phyloP scores from a whole-genome alignment of 179 eudicot species.

The Silene vulgaris region DNA sequence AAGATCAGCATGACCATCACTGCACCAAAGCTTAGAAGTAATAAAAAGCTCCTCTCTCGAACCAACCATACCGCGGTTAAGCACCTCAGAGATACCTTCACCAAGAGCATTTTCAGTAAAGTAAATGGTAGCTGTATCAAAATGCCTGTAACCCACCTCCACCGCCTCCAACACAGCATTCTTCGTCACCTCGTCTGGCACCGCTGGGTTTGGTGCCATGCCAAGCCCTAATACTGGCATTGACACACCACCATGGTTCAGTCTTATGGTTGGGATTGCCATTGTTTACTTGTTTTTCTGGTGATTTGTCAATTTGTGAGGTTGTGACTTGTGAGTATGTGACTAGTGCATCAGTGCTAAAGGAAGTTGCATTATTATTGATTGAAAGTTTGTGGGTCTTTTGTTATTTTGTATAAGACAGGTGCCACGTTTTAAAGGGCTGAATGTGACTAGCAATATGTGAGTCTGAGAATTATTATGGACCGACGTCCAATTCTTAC shows the following conservation, averaged over 20 bases:
- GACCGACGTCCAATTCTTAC: slow-evolving; percentile 5
- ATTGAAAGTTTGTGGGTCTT: slow-evolving; percentile 15
- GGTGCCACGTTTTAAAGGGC: slow-evolving; percentile 9
- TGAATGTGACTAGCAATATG: slow-evolving; percentile 16
- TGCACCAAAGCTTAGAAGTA: slow-evolving; percentile 41
- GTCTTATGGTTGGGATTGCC: slow-evolving; percentile 28
- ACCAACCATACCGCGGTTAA: slow-evolving; percentile 26
- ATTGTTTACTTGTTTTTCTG: neutral
- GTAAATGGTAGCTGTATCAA: slow-evolving; percentile 39
- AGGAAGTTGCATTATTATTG: neutral
- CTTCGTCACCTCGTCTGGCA: slow-evolving; percentile 29
- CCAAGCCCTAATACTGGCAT: slow-evolving; percentile 41
- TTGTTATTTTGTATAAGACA: slow-evolving; percentile 6
- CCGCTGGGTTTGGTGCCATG: slow-evolving; percentile 38
- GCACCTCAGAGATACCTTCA: slow-evolving; percentile 35
- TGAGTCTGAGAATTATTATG: neutral
- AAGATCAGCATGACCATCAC: slow-evolving; percentile 38
- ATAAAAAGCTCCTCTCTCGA: slow-evolving; percentile 40
- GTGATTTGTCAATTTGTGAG: neutral
- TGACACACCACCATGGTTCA: slow-evolving; percentile 36
- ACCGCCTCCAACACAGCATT: slow-evolving; percentile 29
- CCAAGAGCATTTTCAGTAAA: slow-evolving; percentile 37
- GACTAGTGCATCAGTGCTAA: neutral
- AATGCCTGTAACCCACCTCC: slow-evolving; percentile 36
- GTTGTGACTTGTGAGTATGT: slow-evolving; percentile 1